Evolutionary conservation across 495 filamentous ascomycete species (phyloP).

Genomic region (Podospora australis): DNA sequence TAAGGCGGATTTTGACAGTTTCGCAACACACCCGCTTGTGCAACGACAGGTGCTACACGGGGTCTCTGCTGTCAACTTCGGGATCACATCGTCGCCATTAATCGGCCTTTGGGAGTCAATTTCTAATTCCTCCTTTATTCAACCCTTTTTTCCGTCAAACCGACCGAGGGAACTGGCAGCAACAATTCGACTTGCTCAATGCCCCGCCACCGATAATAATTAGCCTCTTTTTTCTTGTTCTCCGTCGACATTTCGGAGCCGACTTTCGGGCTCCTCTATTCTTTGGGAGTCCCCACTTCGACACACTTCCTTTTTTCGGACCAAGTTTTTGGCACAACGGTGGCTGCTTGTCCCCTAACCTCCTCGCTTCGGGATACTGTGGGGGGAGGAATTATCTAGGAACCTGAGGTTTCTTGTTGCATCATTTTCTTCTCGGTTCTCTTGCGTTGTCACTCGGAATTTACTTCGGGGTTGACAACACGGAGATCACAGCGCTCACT

Average conservation of each 20-base stretch:
- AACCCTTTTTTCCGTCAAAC: background rate
- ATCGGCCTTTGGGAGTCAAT: too few relatives aligned
- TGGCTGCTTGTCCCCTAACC: background rate
- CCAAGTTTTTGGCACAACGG: background rate
- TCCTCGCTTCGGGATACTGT: background rate
- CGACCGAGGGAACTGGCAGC: background rate
- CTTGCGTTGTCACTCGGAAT: background rate
- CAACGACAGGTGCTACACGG: background rate
- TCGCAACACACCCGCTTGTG: too few relatives aligned
- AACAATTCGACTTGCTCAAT: background rate
- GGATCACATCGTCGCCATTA: too few relatives aligned
- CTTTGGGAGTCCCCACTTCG: background rate
- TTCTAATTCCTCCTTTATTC: background rate
- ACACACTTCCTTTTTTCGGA: background rate
- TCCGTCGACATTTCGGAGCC: background rate
- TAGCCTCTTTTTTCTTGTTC: background rate
- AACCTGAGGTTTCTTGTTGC: background rate
- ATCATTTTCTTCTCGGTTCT: background rate
- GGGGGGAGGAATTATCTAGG: background rate
- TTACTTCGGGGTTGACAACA: background rate
- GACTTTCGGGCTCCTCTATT: background rate
- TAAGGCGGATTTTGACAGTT: too few relatives aligned
- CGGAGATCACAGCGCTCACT: background rate
- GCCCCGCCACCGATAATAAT: constrained; percentile 4
- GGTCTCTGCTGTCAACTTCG: background rate